These are phyloP conservation scores for Raffaelea albimanens DNA, from an alignment of 2,329 filamentous ascomycete species.

Conservation along the genomic window DNA sequence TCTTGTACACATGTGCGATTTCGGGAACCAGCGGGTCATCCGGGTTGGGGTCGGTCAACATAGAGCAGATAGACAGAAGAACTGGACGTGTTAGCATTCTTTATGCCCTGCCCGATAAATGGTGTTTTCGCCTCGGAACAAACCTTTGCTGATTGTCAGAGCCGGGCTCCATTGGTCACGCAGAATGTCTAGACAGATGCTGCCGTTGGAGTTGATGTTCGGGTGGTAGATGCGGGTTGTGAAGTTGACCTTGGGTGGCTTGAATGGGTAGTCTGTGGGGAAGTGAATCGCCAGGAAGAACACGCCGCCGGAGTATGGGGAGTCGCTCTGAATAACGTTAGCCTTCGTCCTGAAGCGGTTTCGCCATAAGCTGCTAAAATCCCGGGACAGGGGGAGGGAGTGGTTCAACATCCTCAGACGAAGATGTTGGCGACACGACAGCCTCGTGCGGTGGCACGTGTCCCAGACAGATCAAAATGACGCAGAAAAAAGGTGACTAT, in stretches of 20 bases:
- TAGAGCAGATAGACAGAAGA: slow-evolving; percentile 96
- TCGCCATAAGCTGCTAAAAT: not conserved
- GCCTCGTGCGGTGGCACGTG: too few species aligned
- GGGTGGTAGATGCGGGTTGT: slow-evolving; percentile 99
- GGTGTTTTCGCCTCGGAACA: slow-evolving; percentile 12
- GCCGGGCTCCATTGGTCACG: slow-evolving; percentile 99
- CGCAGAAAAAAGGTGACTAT: too few species aligned
- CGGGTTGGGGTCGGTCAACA: slow-evolving; percentile 98
- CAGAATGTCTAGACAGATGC: slow-evolving; percentile 96
- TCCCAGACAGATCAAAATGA: too few species aligned
- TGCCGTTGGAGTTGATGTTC: slow-evolving; percentile 99
- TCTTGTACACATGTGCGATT: slow-evolving; percentile 99
- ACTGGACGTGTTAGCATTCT: too few species aligned
- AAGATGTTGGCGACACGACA: too few species aligned
- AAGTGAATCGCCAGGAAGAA: slow-evolving; percentile 99
- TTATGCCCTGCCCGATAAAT: too few species aligned
- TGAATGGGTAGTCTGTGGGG: slow-evolving; percentile 99
- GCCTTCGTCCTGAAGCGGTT: too few species aligned
- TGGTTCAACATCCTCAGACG: too few species aligned
- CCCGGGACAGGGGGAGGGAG: not conserved
- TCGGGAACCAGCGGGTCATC: slow-evolving; percentile 97
- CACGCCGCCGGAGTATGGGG: slow-evolving; percentile 94
- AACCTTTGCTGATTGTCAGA: slow-evolving; percentile 97
- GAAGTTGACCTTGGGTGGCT: slow-evolving; percentile 99
- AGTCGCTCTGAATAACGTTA: slow-evolving; percentile 59